Percentiles rank a stretch among this genome's conserved stretches.
phyloP scores from a whole-genome alignment of 2,329 filamentous ascomycete genomes.

The Fusarium longipes region DNA sequence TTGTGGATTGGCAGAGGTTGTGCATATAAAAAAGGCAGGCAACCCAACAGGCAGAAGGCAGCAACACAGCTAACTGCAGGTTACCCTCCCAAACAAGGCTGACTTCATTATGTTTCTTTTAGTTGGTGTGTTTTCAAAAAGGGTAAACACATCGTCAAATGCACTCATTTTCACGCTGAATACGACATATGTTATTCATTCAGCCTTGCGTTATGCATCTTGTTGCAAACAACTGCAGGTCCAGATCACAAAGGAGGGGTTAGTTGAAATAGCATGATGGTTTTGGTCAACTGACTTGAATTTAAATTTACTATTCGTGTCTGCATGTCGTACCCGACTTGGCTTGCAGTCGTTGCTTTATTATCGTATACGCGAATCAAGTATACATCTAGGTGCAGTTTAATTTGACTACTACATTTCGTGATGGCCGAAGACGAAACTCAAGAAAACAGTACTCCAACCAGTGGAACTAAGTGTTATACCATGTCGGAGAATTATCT shows the following conservation, averaged over 20 bases:
- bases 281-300: background rate
- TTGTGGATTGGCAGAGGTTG: slow-evolving; percentile 4
- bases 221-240: background rate
- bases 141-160: background rate
- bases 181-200: slow-evolving; percentile 1
- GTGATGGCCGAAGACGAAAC: background rate
- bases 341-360: background rate
- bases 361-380: background rate
- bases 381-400: background rate
- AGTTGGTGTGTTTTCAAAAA: background rate
- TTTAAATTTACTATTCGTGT: slow-evolving; percentile 8
- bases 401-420: background rate
- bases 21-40: background rate
- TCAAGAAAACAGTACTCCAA: background rate
- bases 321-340: background rate
- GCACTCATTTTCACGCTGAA: background rate
- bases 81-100: background rate
- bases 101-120: background rate
- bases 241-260: slow-evolving; percentile 11
- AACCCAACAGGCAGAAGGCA: slow-evolving; percentile 20
- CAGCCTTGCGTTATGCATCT: slow-evolving; percentile 15
- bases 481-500: slow-evolving; percentile 9
- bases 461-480: background rate
- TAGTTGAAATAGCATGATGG: background rate
- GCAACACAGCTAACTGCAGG: background rate